Conservation (phyloP, 768 basidiomycete genomes). For the Panaeolus papilionaceus region DNA sequence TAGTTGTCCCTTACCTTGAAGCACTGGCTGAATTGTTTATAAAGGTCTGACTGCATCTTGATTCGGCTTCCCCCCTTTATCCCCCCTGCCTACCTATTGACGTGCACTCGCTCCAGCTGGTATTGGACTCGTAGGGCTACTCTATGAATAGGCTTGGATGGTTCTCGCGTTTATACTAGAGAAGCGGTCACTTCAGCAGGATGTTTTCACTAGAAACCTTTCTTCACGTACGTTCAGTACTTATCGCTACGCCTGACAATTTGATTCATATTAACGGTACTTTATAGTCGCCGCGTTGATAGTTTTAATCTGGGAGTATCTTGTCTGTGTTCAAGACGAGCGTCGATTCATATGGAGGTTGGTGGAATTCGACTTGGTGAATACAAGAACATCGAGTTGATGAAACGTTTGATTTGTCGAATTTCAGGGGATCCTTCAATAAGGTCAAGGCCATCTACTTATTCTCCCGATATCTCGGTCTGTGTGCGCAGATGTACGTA, state of each 20-base stretch:
- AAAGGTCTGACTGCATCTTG: neutral
- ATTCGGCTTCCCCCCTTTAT: neutral
- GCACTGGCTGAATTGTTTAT: neutral
- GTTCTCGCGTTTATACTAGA: neutral
- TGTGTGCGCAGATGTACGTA: constrained; percentile 25
- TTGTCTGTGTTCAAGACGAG: constrained; percentile 22
- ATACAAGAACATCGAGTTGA: neutral
- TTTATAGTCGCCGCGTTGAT: constrained; percentile 26
- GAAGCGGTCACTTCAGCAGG: constrained; percentile 15
- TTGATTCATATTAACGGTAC: neutral
- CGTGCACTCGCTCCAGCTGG: neutral
- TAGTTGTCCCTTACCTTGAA: neutral
- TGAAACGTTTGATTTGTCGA: neutral
- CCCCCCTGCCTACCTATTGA: neutral
- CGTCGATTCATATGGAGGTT: constrained; percentile 23
- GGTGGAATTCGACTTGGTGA: neutral
- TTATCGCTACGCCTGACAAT: constrained; percentile 1
- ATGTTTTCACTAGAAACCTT: constrained; percentile 19
- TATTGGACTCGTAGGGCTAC: neutral
- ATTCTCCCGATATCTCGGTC: constrained; percentile 25
- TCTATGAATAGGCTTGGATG: constrained; percentile 12
- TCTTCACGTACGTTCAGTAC: constrained; percentile 17
- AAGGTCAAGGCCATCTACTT: constrained; percentile 24
- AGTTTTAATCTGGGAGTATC: constrained; percentile 24
- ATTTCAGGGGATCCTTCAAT: constrained; percentile 22